Evolutionary conservation across 805 yeast species (phyloP).

Genomic region (Saturnispora silvae): DNA sequence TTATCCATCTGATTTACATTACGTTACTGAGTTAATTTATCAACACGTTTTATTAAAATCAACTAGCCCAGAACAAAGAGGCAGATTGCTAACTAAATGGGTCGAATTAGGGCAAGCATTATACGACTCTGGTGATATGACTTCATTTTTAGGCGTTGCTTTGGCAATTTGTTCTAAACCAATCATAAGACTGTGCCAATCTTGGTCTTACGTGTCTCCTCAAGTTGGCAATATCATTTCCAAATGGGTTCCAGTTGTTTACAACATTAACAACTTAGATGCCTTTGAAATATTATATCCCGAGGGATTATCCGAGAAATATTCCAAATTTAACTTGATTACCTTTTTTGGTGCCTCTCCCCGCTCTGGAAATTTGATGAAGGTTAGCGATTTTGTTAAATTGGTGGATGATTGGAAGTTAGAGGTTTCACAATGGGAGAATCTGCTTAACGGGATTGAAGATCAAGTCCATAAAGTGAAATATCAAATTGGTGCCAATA

Average conservation of each 20-base stretch:
- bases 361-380: background rate
- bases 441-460: conserved; percentile 35
- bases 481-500: background rate
- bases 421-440: conserved; percentile 77
- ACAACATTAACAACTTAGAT: conserved; percentile 54
- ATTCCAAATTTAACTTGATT: conserved; percentile 66
- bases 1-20: conserved; percentile 57
- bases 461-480: conserved; percentile 9
- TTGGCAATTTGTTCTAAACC: conserved; percentile 76
- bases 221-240: conserved; percentile 49
- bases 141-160: conserved; percentile 87
- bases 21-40: conserved; percentile 58
- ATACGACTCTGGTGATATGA: conserved; percentile 82
- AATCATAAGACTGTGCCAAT: conserved; percentile 54
- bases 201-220: conserved; percentile 67
- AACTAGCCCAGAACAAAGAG: conserved; percentile 37
- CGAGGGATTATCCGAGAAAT: conserved; percentile 70
- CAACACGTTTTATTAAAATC: conserved; percentile 56
- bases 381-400: conserved; percentile 47
- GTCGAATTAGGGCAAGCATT: conserved; percentile 69
- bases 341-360: conserved; percentile 86
- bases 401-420: conserved; percentile 58
- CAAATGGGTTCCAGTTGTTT: conserved; percentile 86
- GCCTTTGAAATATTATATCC: conserved; percentile 72
- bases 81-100: conserved; percentile 69